Evolutionary conservation across 768 basidiomycete species (phyloP).

Genomic region (Xerocomus brunneocitrinus): DNA sequence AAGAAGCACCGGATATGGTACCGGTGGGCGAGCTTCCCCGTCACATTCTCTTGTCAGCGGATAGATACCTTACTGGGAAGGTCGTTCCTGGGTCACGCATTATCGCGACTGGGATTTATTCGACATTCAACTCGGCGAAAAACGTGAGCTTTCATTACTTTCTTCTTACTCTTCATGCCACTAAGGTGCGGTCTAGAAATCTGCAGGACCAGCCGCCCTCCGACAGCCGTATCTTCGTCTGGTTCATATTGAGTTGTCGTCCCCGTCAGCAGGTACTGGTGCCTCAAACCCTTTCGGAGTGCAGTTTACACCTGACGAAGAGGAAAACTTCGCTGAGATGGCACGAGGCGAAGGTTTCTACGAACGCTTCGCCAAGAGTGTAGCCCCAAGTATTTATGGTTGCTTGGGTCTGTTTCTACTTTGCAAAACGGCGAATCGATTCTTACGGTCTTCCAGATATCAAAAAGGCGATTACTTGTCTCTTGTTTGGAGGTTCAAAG

Average conservation of each 20-base stretch:
- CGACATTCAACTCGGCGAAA: constrained; percentile 88
- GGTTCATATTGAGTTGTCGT: constrained; percentile 86
- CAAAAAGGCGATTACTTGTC: constrained; percentile 93
- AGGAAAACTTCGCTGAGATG: constrained; percentile 94
- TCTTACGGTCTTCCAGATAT: constrained; percentile 63
- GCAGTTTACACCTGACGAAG: constrained; percentile 91
- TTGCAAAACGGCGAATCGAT: background rate
- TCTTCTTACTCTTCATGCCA: background rate
- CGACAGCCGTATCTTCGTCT: constrained; percentile 94
- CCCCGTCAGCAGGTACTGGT: constrained; percentile 65
- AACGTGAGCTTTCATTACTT: constrained; percentile 47
- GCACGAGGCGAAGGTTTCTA: constrained; percentile 86
- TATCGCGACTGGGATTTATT: constrained; percentile 93
- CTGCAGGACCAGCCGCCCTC: constrained; percentile 79
- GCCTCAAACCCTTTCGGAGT: constrained; percentile 81
- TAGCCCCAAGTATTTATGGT: constrained; percentile 96
- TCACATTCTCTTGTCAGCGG: constrained; percentile 89
- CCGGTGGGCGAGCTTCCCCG: constrained; percentile 96
- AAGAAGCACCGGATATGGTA: constrained; percentile 99
- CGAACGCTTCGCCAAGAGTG: constrained; percentile 88
- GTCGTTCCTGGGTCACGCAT: constrained; percentile 96
- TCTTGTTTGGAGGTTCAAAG: constrained; percentile 97
- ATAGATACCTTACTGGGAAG: constrained; percentile 86
- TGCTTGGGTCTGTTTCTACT: constrained; percentile 62
- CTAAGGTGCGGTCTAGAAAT: constrained; percentile 47